phyloP scores from a whole-genome alignment of 169 alveolate species.

The Cryptosporidium tyzzeri region DNA sequence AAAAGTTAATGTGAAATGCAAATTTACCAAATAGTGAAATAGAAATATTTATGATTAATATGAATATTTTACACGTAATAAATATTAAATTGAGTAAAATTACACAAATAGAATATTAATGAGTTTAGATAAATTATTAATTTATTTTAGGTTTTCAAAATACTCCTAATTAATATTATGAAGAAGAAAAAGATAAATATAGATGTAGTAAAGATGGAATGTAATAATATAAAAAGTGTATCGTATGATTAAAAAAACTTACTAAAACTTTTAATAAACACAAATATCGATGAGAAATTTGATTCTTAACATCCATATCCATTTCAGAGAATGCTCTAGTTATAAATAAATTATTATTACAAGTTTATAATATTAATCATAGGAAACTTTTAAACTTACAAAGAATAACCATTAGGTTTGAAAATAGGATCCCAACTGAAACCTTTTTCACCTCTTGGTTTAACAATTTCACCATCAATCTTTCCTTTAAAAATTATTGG shows the following conservation, averaged over 20 bases:
- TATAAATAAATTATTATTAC: not conserved
- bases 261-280: constrained; percentile 25
- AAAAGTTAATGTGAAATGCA: too few relatives aligned
- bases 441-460: constrained; percentile 86
- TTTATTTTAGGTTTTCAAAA: not conserved
- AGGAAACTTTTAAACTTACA: constrained; percentile 7
- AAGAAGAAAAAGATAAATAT: not conserved
- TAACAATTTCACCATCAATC: constrained; percentile 87
- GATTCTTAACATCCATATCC: constrained; percentile 28
- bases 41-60: too few relatives aligned
- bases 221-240: too few relatives aligned
- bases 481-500: constrained; percentile 87
- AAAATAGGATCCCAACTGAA: constrained; percentile 71
- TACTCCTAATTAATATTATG: not conserved
- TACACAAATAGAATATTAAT: too few relatives aligned
- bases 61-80: too few relatives aligned
- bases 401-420: constrained; percentile 38
- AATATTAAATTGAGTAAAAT: too few relatives aligned
- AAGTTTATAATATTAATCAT: not conserved
- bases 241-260: not conserved
- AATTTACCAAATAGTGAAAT: too few relatives aligned
- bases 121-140: not conserved
- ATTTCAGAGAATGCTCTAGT: constrained; percentile 58
- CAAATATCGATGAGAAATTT: constrained; percentile 48
- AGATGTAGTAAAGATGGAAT: not conserved